Percentiles rank a stretch among this genome's conserved stretches.
These are phyloP conservation scores for Viola odorata DNA, from an alignment of 345 rosid genomes.

Conservation along the genomic window DNA sequence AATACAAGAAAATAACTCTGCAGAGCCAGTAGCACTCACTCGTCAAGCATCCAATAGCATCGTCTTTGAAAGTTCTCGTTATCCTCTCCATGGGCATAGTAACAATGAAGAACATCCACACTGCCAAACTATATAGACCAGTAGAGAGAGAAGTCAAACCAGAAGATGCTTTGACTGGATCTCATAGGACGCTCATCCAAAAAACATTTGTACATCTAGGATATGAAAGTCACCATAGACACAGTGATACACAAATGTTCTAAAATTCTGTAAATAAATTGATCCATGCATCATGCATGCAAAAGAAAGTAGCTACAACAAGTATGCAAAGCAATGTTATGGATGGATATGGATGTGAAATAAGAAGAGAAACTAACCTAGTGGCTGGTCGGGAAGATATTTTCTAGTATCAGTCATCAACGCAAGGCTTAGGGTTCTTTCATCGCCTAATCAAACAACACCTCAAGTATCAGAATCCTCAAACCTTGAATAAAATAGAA, in stretches of 20 bases:
- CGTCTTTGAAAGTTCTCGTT: conserved; percentile 80
- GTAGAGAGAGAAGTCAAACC: background rate
- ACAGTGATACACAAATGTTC: background rate
- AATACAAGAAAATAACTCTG: background rate
- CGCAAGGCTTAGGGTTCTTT: background rate
- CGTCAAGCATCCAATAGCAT: conserved; percentile 94
- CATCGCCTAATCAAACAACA: background rate
- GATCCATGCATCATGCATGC: background rate
- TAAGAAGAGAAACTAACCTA: conserved; percentile 1
- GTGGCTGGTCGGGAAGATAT: background rate
- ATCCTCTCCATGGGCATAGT: conserved; percentile 92
- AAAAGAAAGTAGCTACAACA: background rate
- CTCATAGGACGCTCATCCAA: background rate
- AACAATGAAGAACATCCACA: conserved; percentile 87
- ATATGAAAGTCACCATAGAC: background rate
- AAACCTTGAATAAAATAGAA: too few species aligned
- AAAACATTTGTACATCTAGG: background rate
- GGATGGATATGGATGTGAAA: background rate
- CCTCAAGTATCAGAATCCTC: too few species aligned
- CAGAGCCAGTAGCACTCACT: conserved; percentile 35
- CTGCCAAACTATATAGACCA: conserved; percentile 58
- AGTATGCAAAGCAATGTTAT: background rate
- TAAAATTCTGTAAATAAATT: background rate
- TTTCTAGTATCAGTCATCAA: conserved; percentile 15
- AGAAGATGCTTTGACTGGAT: background rate